phyloP scores from a whole-genome alignment of 208 protist genomes.

The Trypanosoma platydactyli region DNA sequence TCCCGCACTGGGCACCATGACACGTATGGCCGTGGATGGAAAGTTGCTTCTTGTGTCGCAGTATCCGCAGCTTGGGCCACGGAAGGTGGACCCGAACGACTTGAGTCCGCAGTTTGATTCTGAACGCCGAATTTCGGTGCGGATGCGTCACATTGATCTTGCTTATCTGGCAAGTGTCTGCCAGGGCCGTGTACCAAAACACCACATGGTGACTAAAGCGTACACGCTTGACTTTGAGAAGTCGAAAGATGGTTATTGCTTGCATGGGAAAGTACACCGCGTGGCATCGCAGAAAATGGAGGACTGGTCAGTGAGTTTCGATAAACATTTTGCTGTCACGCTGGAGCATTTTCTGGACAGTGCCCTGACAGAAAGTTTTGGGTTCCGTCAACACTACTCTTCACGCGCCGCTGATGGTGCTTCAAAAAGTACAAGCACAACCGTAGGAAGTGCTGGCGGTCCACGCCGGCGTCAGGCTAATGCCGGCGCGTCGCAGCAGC shows the following conservation, averaged over 20 bases:
- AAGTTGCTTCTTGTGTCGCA: slow-evolving; percentile 79
- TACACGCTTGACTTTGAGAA: slow-evolving; percentile 78
- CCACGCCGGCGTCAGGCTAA: slow-evolving; percentile 19
- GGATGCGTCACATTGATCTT: slow-evolving; percentile 80
- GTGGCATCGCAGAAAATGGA: slow-evolving; percentile 53
- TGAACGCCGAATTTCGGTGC: slow-evolving; percentile 71
- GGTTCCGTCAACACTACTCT: slow-evolving; percentile 58
- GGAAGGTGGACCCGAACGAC: slow-evolving; percentile 87
- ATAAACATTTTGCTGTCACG: slow-evolving; percentile 79
- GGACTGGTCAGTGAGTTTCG: slow-evolving; percentile 79
- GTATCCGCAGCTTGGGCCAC: slow-evolving; percentile 85
- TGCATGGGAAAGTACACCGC: slow-evolving; percentile 73
- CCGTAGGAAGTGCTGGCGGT: slow-evolving; percentile 3
- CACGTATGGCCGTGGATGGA: slow-evolving; percentile 71
- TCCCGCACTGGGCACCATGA: slow-evolving; percentile 71
- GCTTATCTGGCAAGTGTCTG: slow-evolving; percentile 69
- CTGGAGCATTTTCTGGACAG: slow-evolving; percentile 83
- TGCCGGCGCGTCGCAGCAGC: slow-evolving; percentile 2
- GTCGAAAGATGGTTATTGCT: slow-evolving; percentile 51
- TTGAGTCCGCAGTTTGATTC: slow-evolving; percentile 80
- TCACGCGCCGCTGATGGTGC: slow-evolving; percentile 10
- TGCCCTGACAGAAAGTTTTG: slow-evolving; percentile 84
- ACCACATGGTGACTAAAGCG: slow-evolving; percentile 74
- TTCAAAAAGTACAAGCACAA: background rate
- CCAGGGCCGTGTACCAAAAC: slow-evolving; percentile 45